Conservation (phyloP, 768 basidiomycete genomes). For the Leccinum rimulosum region DNA sequence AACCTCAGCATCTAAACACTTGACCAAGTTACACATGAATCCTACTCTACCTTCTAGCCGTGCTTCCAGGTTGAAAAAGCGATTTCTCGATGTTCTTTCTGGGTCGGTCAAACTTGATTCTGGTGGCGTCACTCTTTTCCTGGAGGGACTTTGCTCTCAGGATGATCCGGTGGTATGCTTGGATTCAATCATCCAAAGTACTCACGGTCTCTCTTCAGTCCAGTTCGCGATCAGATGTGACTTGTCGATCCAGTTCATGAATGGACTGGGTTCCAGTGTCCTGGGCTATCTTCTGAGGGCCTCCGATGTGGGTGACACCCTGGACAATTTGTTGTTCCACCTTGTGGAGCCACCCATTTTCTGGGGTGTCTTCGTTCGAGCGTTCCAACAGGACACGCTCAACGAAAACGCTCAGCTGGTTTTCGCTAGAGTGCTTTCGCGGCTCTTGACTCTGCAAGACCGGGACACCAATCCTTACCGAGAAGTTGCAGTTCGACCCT, state of each 20-base stretch:
- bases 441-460: slow-evolving; percentile 40
- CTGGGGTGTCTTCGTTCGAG: slow-evolving; percentile 37
- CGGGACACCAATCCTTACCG: slow-evolving; percentile 37
- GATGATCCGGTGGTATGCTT: slow-evolving; percentile 11
- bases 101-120: no score
- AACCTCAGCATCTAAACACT: no score
- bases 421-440: slow-evolving; percentile 49
- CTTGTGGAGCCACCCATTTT: slow-evolving; percentile 53
- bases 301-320: slow-evolving; percentile 38
- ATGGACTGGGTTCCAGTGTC: slow-evolving; percentile 37
- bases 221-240: slow-evolving; percentile 41
- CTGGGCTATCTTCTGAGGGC: slow-evolving; percentile 40
- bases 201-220: slow-evolving; percentile 38
- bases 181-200: slow-evolving; percentile 34
- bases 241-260: slow-evolving; percentile 38
- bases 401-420: slow-evolving; percentile 34
- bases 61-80: no score
- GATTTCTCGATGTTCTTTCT: no score
- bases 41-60: no score
- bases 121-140: no score
- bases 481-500: slow-evolving; percentile 31
- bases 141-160: no score
- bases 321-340: slow-evolving; percentile 38
- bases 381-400: slow-evolving; percentile 34
- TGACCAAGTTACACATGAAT: no score